phyloP scores from a whole-genome alignment of 2,329 filamentous ascomycete species.

The Chaetomiaceae sp. region DNA sequence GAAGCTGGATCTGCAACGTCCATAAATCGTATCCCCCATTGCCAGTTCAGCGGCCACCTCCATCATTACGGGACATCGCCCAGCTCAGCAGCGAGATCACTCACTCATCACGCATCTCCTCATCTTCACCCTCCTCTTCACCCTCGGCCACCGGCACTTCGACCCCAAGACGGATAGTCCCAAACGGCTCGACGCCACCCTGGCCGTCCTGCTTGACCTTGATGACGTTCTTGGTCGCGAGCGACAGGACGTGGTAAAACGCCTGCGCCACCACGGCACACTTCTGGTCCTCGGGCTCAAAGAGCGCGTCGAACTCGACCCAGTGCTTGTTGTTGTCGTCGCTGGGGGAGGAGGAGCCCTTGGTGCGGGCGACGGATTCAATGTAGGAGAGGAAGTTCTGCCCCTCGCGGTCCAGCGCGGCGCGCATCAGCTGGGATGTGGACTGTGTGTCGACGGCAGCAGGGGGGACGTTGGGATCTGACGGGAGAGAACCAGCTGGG shows the following conservation, averaged over 20 bases:
- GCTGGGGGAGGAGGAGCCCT: slow-evolving; percentile 31
- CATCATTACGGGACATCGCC: too few relatives aligned
- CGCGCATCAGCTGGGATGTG: slow-evolving; percentile 32
- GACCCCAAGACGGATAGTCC: slow-evolving; percentile 44
- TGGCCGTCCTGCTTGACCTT: slow-evolving; percentile 55
- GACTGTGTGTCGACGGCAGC: slow-evolving; percentile 17
- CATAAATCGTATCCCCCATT: too few relatives aligned
- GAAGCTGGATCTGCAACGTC: too few relatives aligned
- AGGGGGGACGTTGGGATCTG: slow-evolving; percentile 20
- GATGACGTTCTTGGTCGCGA: slow-evolving; percentile 63
- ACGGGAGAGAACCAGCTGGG: slow-evolving; percentile 22
- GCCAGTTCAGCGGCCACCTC: too few relatives aligned
- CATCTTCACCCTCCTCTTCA: not conserved
- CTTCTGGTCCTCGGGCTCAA: slow-evolving; percentile 52
- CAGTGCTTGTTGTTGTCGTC: slow-evolving; percentile 33
- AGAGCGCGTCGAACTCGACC: slow-evolving; percentile 65
- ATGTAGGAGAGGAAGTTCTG: slow-evolving; percentile 45
- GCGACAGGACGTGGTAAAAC: slow-evolving; percentile 67
- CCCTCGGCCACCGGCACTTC: slow-evolving; percentile 14
- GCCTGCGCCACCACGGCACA: slow-evolving; percentile 67
- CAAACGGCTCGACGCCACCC: slow-evolving; percentile 36
- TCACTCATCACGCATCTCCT: not conserved
- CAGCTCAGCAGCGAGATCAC: too few relatives aligned
- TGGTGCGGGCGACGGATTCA: slow-evolving; percentile 34
- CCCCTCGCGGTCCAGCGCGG: slow-evolving; percentile 42